Percentiles rank a stretch among this genome's conserved stretches.
Evolutionary conservation across 495 filamentous ascomycete genomes (phyloP).

Genomic region (Annulohypoxylon stygium): DNA sequence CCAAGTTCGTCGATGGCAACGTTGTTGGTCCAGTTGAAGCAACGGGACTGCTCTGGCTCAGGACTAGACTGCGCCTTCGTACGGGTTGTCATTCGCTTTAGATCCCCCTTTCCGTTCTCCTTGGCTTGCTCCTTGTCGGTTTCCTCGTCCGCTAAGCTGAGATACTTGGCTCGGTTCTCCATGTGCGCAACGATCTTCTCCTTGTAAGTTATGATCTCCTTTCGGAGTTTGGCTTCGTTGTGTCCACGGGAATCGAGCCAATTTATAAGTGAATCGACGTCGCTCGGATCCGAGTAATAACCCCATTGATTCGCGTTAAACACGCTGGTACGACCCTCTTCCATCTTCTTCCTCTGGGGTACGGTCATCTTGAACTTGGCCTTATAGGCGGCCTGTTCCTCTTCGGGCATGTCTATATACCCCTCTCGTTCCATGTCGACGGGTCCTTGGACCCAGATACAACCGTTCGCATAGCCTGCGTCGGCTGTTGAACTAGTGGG

Average conservation of each 20-base stretch:
- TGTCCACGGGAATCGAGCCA: slow-evolving; percentile 90
- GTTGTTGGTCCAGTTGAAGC: slow-evolving; percentile 84
- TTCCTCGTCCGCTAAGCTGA: slow-evolving; percentile 60
- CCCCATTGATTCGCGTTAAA: slow-evolving; percentile 87
- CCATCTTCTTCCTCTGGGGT: slow-evolving; percentile 83
- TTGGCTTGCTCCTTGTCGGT: slow-evolving; percentile 68
- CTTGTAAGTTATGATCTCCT: slow-evolving; percentile 83
- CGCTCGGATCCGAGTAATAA: slow-evolving; percentile 83
- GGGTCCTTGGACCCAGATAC: slow-evolving; percentile 95
- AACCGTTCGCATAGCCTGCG: slow-evolving; percentile 91
- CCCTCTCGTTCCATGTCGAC: slow-evolving; percentile 89
- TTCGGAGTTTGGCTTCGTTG: slow-evolving; percentile 85
- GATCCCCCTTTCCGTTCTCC: slow-evolving; percentile 55
- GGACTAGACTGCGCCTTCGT: slow-evolving; percentile 73
- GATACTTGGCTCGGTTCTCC: slow-evolving; percentile 79
- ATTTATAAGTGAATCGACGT: slow-evolving; percentile 79
- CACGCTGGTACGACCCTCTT: slow-evolving; percentile 87
- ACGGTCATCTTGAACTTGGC: slow-evolving; percentile 81
- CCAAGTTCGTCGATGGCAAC: slow-evolving; percentile 81
- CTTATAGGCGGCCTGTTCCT: slow-evolving; percentile 72
- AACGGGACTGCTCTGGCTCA: slow-evolving; percentile 69
- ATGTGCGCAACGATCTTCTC: slow-evolving; percentile 84
- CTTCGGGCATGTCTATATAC: slow-evolving; percentile 76
- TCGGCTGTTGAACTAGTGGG: slow-evolving; percentile 88
- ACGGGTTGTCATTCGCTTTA: slow-evolving; percentile 81